These are phyloP conservation scores for Phytophthora europaea DNA, from an alignment of 352 stramenopile species.

Conservation along the genomic window DNA sequence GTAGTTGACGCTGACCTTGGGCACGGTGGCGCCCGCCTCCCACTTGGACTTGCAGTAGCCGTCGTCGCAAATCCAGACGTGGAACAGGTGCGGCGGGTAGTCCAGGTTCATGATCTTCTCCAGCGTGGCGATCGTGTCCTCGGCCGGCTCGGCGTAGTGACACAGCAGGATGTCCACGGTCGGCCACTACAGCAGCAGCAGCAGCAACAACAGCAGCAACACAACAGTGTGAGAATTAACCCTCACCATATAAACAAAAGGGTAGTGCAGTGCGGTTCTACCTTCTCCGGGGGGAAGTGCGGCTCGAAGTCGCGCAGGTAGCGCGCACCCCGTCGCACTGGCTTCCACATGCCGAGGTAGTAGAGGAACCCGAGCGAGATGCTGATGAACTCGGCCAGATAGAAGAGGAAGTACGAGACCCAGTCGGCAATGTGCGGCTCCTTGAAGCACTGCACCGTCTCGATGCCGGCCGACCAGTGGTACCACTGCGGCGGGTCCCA, in stretches of 20 bases:
- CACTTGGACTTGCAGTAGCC: conserved; percentile 82
- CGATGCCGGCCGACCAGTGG: conserved; percentile 65
- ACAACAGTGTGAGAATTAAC: no score
- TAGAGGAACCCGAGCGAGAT: conserved; percentile 77
- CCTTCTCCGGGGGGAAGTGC: conserved; percentile 68
- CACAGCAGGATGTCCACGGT: conserved; percentile 83
- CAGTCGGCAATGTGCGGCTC: conserved; percentile 67
- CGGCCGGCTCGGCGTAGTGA: conserved; percentile 80
- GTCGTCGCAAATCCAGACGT: conserved; percentile 84
- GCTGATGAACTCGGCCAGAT: conserved; percentile 77
- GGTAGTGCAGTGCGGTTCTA: conserved; percentile 1
- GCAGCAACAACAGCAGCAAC: not conserved
- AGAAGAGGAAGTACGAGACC: conserved; percentile 82
- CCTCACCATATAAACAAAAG: no score
- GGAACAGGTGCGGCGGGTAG: conserved; percentile 76
- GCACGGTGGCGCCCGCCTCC: conserved; percentile 52
- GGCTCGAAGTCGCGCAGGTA: conserved; percentile 80
- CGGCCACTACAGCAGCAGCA: conserved; percentile 52
- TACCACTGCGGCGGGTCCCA: conserved; percentile 82
- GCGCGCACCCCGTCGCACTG: conserved; percentile 72
- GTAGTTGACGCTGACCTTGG: conserved; percentile 70
- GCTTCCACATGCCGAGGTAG: conserved; percentile 86
- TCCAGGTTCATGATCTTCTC: conserved; percentile 83
- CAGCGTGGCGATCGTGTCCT: conserved; percentile 81
- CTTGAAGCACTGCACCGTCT: conserved; percentile 71